Evolutionary conservation across 2,329 filamentous ascomycete genomes (phyloP), one percentile per base, ranked within the genome.

Genomic region (Cladophialophora chaetospira): DNA sequence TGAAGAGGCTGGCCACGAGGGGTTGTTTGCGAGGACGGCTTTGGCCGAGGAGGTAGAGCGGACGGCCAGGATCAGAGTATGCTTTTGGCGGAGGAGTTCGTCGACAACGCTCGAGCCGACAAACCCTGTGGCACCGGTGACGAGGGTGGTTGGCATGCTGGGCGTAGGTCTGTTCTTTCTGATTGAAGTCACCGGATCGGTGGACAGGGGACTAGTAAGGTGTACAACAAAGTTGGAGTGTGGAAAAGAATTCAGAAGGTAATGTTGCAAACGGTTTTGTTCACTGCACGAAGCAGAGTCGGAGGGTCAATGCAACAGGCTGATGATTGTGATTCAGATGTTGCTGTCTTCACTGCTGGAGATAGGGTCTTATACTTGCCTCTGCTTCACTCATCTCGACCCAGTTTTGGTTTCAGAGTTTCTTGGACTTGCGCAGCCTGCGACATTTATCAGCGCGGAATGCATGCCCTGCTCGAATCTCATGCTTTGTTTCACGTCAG

Each of bases 111-210:
- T 88, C 75, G 89, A 86, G 70, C 89, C 89, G 11, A 94, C 82
- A 75, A 93, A 93, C 63, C 89, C 89, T 70, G 89, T 92, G 70
- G 89, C 89, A 67, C 89, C 89, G 65, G 92, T 85, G 64, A 94
- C 86, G 65, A 92, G 80, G 67, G 91, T 88, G 63, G 81, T 84
- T 69, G 58, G 45, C 58, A 60, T 60, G 10, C 26, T 53, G 35
- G n/a, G 13, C 15, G 15, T 15, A 13, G 44, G 5, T n/a, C n/a
- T 19, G 11, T 8, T 6, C 2, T 28, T 17, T 13, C 26, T 1
- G 10, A 28, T 21, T 25, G 21, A 23, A n/a, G 23, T 13, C 4
- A 13, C n/a, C 15, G 23, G 42, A 44, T 10, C 17, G 11, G 11
- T 17, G 40, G 13, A 2, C 9, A n/a, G 6, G 8, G 11, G 3